Evolutionary conservation across 1,284 basidiomycete genomes (phyloP), one percentile per base, ranked within the genome.

Genomic region (Tilletia setariae): DNA sequence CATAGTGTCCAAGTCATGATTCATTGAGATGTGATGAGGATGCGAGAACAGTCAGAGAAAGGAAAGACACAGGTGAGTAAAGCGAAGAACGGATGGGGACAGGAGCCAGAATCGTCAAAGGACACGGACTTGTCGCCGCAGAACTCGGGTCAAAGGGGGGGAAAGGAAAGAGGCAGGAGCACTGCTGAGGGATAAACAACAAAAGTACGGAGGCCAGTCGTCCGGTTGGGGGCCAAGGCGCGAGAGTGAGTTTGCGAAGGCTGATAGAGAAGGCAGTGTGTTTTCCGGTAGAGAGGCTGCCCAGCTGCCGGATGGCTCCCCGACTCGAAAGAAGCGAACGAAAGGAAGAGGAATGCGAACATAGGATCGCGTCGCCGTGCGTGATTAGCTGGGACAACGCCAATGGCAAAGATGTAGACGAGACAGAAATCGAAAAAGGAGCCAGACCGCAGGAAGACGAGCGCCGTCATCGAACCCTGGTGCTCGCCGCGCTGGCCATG

Each of bases 11-110:
- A n/a, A 8, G 23, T 49, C 47, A 49, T 49, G 47, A 49, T 7
- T 49, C 35, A 40, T 40, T 40, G 4, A 11, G 35, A 40, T 40
- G 11, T 40, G 4, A 11, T 40, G 35, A 40, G 35, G 11, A 40
- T 40, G 35, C n/a, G 47, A 49, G 47, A 49, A 49, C 16, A 40
- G 47, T 49, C 47, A 49, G n/a, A 49, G 47, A 49, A 19, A 49
- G 47, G 47, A 49, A 19, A 49, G 47, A 19, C 11, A 25, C 1
- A n/a, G 47, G 23, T 15, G 23, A 49, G 23, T n/a, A 49, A 49
- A 8, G 11, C 23, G 47, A 25, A 49, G 11, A 4, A 49, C 8
- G 47, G 47, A 49, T 9, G 23, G 8, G 47, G 47, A 8, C n/a
- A 49, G n/a, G 9, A 49, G 47, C 19, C 47, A 19, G n/a, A 25